These are phyloP conservation scores for Chytridium lagenaria DNA, from an alignment of 371 early-diverging fungal species.

Conservation along the genomic window DNA sequence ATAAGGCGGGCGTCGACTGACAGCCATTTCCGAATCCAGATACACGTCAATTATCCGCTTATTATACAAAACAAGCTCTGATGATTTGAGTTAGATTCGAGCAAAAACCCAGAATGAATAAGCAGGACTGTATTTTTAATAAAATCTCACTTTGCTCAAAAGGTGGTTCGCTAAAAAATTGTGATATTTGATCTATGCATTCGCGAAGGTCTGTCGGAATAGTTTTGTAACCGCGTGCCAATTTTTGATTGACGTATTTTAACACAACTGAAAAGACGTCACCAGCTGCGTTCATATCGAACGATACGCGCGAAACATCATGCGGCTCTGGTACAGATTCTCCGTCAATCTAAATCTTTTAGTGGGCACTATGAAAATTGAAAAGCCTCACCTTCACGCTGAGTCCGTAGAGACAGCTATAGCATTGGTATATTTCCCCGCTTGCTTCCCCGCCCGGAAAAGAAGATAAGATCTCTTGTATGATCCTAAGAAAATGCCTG, in stretches of 20 bases:
- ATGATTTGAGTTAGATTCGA: not conserved
- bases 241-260: conserved; percentile 19
- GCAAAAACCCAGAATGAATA: not conserved
- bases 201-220: conserved; percentile 40
- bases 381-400: conserved; percentile 56
- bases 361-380: not conserved
- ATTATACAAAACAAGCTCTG: conserved; percentile 43
- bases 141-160: conserved; percentile 44
- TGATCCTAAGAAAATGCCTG: not conserved
- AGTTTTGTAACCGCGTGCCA: conserved; percentile 20
- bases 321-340: conserved; percentile 63
- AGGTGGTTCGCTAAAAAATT: conserved; percentile 62
- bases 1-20: conserved; percentile 24
- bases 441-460: conserved; percentile 29
- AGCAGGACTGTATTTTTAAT: conserved; percentile 4
- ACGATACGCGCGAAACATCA: conserved; percentile 50
- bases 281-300: conserved; percentile 65
- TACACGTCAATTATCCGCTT: conserved; percentile 48
- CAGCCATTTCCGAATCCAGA: conserved; percentile 46
- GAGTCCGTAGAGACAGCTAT: conserved; percentile 71
- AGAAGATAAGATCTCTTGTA: not conserved
- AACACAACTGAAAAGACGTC: conserved; percentile 61
- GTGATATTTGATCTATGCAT: conserved; percentile 44
- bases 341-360: conserved; percentile 53
- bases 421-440: conserved; percentile 67